A percentile compares a stretch with the other conserved stretches of the same genome.
These are phyloP conservation scores for Geranium rotundifolium DNA, from an alignment of 345 rosid species.

Conservation along the genomic window DNA sequence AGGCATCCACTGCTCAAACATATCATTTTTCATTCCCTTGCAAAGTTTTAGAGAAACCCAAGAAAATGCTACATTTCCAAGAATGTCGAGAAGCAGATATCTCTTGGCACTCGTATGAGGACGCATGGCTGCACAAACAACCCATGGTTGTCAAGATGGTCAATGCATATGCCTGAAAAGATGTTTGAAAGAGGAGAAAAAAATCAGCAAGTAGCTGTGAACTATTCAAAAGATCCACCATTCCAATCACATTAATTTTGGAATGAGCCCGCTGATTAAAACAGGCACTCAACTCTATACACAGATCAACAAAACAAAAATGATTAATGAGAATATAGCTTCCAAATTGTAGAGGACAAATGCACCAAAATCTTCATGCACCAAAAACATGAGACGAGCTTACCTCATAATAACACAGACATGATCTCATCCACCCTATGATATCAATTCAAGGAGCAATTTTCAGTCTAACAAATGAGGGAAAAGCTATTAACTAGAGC, in stretches of 20 bases:
- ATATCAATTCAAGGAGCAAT: background rate
- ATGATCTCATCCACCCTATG: background rate
- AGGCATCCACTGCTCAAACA: slow-evolving; percentile 50
- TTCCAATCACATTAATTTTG: no score
- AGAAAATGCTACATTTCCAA: slow-evolving; percentile 29
- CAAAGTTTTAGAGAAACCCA: slow-evolving; percentile 24
- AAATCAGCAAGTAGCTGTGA: background rate
- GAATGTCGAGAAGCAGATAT: slow-evolving; percentile 27
- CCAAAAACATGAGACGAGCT: background rate
- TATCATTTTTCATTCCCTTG: slow-evolving; percentile 14
- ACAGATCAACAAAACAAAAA: background rate
- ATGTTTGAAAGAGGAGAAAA: background rate
- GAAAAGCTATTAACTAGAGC: background rate
- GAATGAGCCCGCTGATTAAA: background rate
- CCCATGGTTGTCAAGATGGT: slow-evolving; percentile 34
- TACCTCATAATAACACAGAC: background rate
- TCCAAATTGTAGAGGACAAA: background rate
- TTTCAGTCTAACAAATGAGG: background rate
- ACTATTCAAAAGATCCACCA: no score
- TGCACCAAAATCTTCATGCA: background rate
- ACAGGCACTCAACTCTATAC: background rate
- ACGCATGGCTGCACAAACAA: slow-evolving; percentile 24
- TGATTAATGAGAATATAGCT: background rate
- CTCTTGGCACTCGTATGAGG: slow-evolving; percentile 35
- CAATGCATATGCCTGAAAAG: slow-evolving; percentile 26